Percentiles rank a stretch among this genome's conserved stretches.
These are phyloP conservation scores for Pichia ethanolica DNA, from an alignment of 805 yeast species.

Conservation along the genomic window DNA sequence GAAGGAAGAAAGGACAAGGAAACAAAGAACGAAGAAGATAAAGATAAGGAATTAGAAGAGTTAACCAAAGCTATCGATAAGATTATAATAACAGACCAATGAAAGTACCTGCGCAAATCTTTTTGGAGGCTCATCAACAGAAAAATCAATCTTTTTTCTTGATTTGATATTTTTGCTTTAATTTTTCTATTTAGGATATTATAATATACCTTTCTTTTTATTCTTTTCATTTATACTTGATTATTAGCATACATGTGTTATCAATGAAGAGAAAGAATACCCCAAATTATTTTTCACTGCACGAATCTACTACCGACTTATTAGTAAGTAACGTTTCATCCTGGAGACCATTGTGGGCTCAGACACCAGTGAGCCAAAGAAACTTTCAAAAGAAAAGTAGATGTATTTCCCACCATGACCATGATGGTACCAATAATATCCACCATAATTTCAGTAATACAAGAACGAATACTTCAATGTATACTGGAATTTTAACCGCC, in stretches of 20 bases:
- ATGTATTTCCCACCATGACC: too few relatives aligned
- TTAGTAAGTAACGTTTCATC: background rate
- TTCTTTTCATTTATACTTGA: background rate
- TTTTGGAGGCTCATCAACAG: too few relatives aligned
- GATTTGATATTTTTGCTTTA: too few relatives aligned
- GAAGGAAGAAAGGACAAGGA: background rate
- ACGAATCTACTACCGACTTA: background rate
- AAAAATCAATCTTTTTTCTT: too few relatives aligned
- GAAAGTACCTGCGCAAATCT: too few relatives aligned
- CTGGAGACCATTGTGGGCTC: slow-evolving; percentile 7
- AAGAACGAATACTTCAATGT: background rate
- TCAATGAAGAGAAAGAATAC: background rate
- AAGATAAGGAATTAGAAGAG: slow-evolving; percentile 2
- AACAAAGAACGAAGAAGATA: background rate
- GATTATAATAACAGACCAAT: too few relatives aligned
- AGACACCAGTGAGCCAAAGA: background rate
- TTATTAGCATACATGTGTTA: too few relatives aligned
- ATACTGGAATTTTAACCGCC: background rate
- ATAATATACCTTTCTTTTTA: too few relatives aligned
- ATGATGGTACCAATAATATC: background rate
- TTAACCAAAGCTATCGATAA: slow-evolving; percentile 3
- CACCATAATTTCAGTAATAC: background rate
- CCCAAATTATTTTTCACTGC: slow-evolving; percentile 2
- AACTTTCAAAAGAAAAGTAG: too few relatives aligned
- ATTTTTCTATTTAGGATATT: background rate